These are phyloP conservation scores for Mortierella antarctica DNA, from an alignment of 192 early-diverging fungal species.

Conservation along the genomic window DNA sequence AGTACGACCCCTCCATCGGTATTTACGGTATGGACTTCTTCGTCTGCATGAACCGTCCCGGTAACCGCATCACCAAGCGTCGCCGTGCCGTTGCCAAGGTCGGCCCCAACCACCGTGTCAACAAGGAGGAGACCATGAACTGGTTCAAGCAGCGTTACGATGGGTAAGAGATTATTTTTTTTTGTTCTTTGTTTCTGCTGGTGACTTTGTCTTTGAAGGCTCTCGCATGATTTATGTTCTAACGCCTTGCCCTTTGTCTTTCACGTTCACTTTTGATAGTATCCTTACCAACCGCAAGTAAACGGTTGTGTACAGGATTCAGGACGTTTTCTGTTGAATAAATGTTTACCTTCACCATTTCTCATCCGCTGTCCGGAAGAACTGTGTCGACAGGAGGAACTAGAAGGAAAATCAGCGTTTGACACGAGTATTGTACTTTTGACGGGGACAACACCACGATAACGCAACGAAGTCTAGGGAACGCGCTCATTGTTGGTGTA, in stretches of 20 bases:
- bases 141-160: slow-evolving; percentile 97
- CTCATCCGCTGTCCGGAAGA: not conserved
- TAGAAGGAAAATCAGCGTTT: not conserved
- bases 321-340: slow-evolving; percentile 2
- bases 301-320: slow-evolving; percentile 11
- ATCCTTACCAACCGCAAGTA: slow-evolving; percentile 53
- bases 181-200: slow-evolving; percentile 2
- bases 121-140: slow-evolving; percentile 94
- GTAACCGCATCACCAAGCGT: slow-evolving; percentile 94
- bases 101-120: slow-evolving; percentile 91
- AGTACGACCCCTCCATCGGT: slow-evolving; percentile 98
- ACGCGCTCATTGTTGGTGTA: not conserved
- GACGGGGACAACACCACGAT: not conserved
- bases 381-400: not conserved
- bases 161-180: slow-evolving; percentile 56
- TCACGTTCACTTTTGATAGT: slow-evolving; percentile 9
- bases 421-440: no score
- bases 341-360: slow-evolving; percentile 7
- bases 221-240: not conserved
- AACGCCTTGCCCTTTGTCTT: not conserved
- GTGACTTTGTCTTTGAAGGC: not conserved
- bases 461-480: not conserved
- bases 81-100: slow-evolving; percentile 87
- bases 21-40: slow-evolving; percentile 96
- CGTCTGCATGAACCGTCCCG: slow-evolving; percentile 98